Percentiles rank a stretch among this genome's conserved stretches.
Conservation (phyloP, 2,329 filamentous ascomycete genomes). For the Paecilomyces formosus region DNA sequence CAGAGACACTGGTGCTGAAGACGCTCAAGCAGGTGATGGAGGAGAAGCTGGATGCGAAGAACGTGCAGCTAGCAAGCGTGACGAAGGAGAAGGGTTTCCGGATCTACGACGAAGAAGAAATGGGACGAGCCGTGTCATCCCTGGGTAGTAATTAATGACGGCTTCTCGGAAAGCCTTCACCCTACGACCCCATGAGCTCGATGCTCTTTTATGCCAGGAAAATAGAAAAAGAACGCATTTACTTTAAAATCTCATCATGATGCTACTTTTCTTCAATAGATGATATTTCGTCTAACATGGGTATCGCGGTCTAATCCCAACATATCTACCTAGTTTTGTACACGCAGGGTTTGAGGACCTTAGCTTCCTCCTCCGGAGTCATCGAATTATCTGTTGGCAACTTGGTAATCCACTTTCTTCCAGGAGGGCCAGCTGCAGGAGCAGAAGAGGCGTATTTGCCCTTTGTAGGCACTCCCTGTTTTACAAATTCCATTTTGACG, state of each 20-base stretch:
- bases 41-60: slow-evolving; percentile 98
- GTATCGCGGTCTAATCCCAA: not conserved
- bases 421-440: slow-evolving; percentile 21
- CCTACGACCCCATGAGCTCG: not conserved
- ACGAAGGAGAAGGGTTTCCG: slow-evolving; percentile 97
- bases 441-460: slow-evolving; percentile 58
- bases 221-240: not conserved
- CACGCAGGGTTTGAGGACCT: slow-evolving; percentile 87
- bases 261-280: not conserved
- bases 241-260: not conserved
- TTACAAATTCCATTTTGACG: slow-evolving; percentile 91
- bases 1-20: slow-evolving; percentile 92
- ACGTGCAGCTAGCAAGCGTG: slow-evolving; percentile 94
- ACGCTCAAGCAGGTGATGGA: slow-evolving; percentile 99
- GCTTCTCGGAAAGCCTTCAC: not conserved
- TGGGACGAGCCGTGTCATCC: slow-evolving; percentile 84
- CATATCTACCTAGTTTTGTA: slow-evolving; percentile 71
- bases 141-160: slow-evolving; percentile 37
- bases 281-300: not conserved
- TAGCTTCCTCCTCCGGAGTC: slow-evolving; percentile 53
- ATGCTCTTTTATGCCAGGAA: not conserved
- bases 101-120: slow-evolving; percentile 97
- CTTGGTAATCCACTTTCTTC: slow-evolving; percentile 50
- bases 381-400: slow-evolving; percentile 46
- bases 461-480: slow-evolving; percentile 64